Conservation (phyloP, 805 yeast species). For the Barnettozyma vustinii region DNA sequence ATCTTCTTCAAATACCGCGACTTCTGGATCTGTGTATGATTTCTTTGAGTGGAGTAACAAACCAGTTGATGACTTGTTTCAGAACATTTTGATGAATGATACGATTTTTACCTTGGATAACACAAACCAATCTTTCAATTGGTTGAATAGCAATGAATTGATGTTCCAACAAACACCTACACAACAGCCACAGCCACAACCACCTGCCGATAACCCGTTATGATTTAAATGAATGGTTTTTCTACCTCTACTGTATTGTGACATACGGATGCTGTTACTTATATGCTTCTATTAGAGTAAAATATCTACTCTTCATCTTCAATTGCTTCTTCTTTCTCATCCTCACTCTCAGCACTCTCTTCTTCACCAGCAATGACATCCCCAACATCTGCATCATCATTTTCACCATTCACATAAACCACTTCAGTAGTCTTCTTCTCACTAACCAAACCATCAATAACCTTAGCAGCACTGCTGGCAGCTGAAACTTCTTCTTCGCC, state of each 20-base stretch:
- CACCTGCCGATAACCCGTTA: background rate
- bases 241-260: background rate
- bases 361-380: constrained; percentile 19
- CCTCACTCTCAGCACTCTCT: constrained; percentile 28
- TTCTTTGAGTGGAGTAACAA: constrained; percentile 15
- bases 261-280: background rate
- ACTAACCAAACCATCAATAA: background rate
- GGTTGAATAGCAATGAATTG: constrained; percentile 3
- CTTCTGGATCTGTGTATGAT: background rate
- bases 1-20: background rate
- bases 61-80: constrained; percentile 13
- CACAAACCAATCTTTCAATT: constrained; percentile 5
- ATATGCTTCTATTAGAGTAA: constrained; percentile 1
- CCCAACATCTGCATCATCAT: constrained; percentile 37
- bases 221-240: background rate
- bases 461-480: constrained; percentile 5
- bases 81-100: constrained; percentile 11
- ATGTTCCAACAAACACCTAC: background rate
- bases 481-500: constrained; percentile 24
- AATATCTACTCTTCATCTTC: constrained; percentile 8
- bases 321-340: constrained; percentile 27
- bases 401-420: constrained; percentile 39
- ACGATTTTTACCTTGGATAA: constrained; percentile 7
- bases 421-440: constrained; percentile 24
- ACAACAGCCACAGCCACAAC: background rate